phyloP scores from a whole-genome alignment of 768 basidiomycete species.

The Rhodosporidiobolus odoratus region DNA sequence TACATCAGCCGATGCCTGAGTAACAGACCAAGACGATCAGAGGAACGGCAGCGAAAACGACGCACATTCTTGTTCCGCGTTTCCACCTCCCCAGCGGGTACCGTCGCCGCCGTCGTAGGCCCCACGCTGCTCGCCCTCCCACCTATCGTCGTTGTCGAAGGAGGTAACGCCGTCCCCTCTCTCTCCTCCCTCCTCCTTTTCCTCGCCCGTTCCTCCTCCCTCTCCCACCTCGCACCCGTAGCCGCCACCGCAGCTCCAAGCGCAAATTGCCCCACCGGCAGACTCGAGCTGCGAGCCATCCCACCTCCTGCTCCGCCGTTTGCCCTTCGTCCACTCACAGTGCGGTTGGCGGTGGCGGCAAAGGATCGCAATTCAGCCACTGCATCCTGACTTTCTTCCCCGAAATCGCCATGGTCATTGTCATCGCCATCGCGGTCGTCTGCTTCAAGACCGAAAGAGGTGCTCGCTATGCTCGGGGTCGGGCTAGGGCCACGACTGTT shows the following conservation, averaged over 20 bases:
- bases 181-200: slow-evolving; percentile 1
- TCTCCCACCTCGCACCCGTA: too few relatives aligned
- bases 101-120: not conserved
- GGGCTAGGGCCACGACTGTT: not conserved
- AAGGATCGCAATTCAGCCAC: slow-evolving; percentile 12
- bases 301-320: not conserved
- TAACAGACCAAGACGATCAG: not conserved
- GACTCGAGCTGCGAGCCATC: slow-evolving; percentile 23
- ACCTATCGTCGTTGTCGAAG: too few relatives aligned
- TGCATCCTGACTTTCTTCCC: slow-evolving; percentile 4
- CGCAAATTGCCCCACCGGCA: slow-evolving; percentile 21
- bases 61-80: slow-evolving; percentile 31
- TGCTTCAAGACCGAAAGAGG: not conserved
- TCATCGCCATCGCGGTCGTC: not conserved
- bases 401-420: not conserved
- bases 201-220: not conserved
- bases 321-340: not conserved
- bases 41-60: not conserved
- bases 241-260: not conserved
- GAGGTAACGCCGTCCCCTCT: not conserved
- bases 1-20: not conserved
- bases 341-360: not conserved
- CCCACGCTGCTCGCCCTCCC: not conserved
- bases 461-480: not conserved
- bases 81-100: not conserved